Evolutionary conservation across 2,329 filamentous ascomycete genomes (phyloP), one percentile per base, ranked within the genome.

Genomic region (Apiospora hydei): DNA sequence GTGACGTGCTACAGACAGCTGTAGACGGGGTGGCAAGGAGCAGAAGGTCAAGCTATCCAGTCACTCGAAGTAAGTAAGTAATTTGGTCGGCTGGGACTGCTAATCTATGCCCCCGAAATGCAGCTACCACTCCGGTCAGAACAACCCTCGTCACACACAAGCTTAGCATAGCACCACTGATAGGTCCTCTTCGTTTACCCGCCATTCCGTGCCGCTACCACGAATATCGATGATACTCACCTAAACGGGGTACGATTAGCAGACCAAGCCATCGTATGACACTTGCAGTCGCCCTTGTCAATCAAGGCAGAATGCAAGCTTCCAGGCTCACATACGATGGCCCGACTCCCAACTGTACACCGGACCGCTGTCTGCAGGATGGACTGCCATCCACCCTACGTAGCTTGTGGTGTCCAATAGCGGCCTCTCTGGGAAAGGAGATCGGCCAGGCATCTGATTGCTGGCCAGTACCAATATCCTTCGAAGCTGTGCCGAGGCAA

Each of bases 271-370:
- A 38, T 61, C 53, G 30, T 61, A 61, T 38, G 53, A 61, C 34
- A 34, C 30, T 61, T 61, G 53, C 53, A 61, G 53, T 61, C 18
- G 53, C 53, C 30, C 30, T 61, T 61, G 53, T n/a, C 16, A 61
- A 38, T 10, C 53, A 64, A 64, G 30, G 21, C 57, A 6, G 44
- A 2, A 49, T 4, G 47, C 34, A 6, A 38, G 34, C 34, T 38
- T 38, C 34, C 34, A 38, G 34, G 7, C 34, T 38, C 34, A 38
- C 34, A 38, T 38, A 38, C 34, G 34, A 8, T 38, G 34, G 7
- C 34, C 34, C 34, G 34, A 38, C 34, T 38, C 5, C 5, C 1
- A 8, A 38, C 5, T 38, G 26, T 3, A 38, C 34, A 38, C 7
- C 34, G 34, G 34, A 38, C 5, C 5, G 34, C 5, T 38, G 34